Conservation (phyloP, 805 yeast genomes). For the Myxozyma udenii region DNA sequence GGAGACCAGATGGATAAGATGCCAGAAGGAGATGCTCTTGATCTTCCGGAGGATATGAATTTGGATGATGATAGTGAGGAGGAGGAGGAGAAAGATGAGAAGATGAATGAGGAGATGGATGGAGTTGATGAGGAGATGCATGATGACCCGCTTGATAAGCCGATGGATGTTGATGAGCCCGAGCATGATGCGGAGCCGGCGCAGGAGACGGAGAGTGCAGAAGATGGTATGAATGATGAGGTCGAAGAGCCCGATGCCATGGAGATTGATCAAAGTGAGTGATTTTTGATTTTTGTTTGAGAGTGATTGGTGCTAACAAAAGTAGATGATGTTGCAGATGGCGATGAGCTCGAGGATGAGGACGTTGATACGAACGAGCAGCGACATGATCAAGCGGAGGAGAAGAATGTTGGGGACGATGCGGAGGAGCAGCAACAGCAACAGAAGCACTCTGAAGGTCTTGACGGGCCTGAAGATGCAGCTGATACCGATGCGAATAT, state of each 20-base stretch:
- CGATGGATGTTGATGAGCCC: slow-evolving; percentile 36
- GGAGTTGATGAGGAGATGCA: slow-evolving; percentile 28
- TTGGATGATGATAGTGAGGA: slow-evolving; percentile 75
- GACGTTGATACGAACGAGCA: slow-evolving; percentile 31
- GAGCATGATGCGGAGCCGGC: slow-evolving; percentile 36
- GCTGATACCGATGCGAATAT: slow-evolving; percentile 52
- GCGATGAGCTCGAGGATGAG: slow-evolving; percentile 29
- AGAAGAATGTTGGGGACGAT: slow-evolving; percentile 33
- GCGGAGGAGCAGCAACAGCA: slow-evolving; percentile 35
- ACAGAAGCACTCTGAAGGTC: slow-evolving; percentile 52
- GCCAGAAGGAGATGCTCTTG: slow-evolving; percentile 82
- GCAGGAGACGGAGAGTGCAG: slow-evolving; percentile 35
- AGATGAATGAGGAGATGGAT: slow-evolving; percentile 39
- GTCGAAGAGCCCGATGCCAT: slow-evolving; percentile 1
- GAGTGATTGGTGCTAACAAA: neutral
- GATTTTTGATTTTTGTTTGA: no score
- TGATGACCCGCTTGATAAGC: slow-evolving; percentile 37
- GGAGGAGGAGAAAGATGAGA: slow-evolving; percentile 39
- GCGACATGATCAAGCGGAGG: slow-evolving; percentile 33
- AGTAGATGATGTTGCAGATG: slow-evolving; percentile 27
- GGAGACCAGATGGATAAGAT: slow-evolving; percentile 54
- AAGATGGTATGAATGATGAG: slow-evolving; percentile 27
- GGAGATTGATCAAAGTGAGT: neutral
- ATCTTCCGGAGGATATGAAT: slow-evolving; percentile 88
- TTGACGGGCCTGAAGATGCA: slow-evolving; percentile 75